Percentiles rank a stretch among this genome's conserved stretches.
phyloP scores from a whole-genome alignment of 495 filamentous ascomycete species.

The Penicillium pulvis region DNA sequence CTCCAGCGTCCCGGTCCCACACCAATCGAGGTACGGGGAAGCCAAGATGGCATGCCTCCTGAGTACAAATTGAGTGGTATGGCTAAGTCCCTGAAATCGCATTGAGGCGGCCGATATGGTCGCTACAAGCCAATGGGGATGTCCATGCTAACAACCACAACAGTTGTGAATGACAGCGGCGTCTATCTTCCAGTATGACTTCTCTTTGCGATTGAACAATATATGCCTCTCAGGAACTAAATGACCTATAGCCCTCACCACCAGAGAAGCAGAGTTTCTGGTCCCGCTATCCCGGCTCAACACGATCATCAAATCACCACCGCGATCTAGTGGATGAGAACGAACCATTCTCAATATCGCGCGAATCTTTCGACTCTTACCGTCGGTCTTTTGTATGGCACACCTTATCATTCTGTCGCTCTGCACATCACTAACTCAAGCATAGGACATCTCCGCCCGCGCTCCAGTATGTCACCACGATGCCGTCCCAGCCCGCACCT shows the following conservation, averaged over 20 bases:
- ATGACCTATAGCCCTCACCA: slow-evolving; percentile 73
- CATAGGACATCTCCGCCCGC: slow-evolving; percentile 87
- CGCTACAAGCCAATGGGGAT: neutral
- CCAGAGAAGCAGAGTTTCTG: slow-evolving; percentile 84
- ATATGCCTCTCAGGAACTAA: slow-evolving; percentile 16
- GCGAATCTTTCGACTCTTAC: slow-evolving; percentile 98
- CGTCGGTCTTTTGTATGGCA: slow-evolving; percentile 86
- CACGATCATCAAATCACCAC: slow-evolving; percentile 65
- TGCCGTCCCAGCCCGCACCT: slow-evolving; percentile 63
- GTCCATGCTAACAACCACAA: neutral
- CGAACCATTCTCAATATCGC: slow-evolving; percentile 94
- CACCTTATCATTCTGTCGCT: neutral
- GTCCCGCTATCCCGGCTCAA: slow-evolving; percentile 69
- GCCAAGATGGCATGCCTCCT: slow-evolving; percentile 58
- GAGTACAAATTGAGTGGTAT: slow-evolving; percentile 86
- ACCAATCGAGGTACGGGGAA: slow-evolving; percentile 63
- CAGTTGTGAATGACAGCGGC: slow-evolving; percentile 96
- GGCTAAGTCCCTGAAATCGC: slow-evolving; percentile 18
- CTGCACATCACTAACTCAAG: slow-evolving; percentile 6
- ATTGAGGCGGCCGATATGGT: neutral
- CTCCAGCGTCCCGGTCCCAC: slow-evolving; percentile 32
- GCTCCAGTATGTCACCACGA: slow-evolving; percentile 70
- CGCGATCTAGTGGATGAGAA: slow-evolving; percentile 72
- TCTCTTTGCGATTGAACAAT: slow-evolving; percentile 9
- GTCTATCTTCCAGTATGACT: slow-evolving; percentile 86